Evolutionary conservation across 805 yeast genomes (phyloP).

Genomic region (Candida stauntonica): DNA sequence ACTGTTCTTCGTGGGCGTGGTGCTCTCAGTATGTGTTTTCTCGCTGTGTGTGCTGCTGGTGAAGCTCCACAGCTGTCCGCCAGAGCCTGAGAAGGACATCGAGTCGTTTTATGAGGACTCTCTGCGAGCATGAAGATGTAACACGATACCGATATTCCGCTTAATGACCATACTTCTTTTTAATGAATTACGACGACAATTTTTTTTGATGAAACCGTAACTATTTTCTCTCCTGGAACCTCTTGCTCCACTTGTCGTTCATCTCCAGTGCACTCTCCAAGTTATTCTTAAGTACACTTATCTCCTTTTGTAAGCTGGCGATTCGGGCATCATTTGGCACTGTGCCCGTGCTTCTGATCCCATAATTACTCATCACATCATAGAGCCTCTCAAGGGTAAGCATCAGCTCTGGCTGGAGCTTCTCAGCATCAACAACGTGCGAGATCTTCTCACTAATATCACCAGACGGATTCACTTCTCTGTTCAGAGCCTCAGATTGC

Average conservation of each 20-base stretch:
- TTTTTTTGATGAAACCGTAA: too few relatives aligned
- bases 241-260: constrained; percentile 27
- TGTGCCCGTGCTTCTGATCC: neutral
- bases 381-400: constrained; percentile 17
- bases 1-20: constrained; percentile 13
- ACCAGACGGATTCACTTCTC: neutral
- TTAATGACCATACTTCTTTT: too few relatives aligned
- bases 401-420: constrained; percentile 7
- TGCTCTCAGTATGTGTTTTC: constrained; percentile 14
- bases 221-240: constrained; percentile 7
- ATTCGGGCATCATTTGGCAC: constrained; percentile 5
- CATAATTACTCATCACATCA: constrained; percentile 12
- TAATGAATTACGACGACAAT: too few relatives aligned
- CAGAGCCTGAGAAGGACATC: constrained; percentile 7
- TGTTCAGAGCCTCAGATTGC: neutral
- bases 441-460: constrained; percentile 6
- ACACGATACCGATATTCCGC: too few relatives aligned
- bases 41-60: constrained; percentile 14
- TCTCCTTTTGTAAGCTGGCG: constrained; percentile 12
- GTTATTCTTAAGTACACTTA: constrained; percentile 15
- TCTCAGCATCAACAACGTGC: constrained; percentile 8
- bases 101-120: neutral
- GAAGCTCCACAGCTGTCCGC: constrained; percentile 17
- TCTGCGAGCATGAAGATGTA: too few relatives aligned
- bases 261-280: constrained; percentile 22